Conservation (phyloP, 1,139 yeast genomes). For the Yamadazyma sp. region DNA sequence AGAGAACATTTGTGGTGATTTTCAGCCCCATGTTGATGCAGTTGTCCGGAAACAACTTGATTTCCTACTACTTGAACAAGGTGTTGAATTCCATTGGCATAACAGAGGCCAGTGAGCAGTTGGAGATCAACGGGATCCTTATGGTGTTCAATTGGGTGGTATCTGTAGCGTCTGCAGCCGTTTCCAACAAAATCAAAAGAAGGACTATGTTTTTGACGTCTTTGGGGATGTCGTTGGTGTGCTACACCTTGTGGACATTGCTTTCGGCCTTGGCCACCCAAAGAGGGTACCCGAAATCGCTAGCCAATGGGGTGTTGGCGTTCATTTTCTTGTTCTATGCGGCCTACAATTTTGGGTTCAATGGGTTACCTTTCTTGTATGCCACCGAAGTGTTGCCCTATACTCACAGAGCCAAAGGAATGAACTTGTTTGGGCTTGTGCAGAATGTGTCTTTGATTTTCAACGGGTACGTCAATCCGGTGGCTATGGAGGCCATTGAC, state of each 20-base stretch:
- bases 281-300: slow-evolving; percentile 31
- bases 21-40: slow-evolving; percentile 43
- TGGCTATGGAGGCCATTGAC: slow-evolving; percentile 57
- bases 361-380: slow-evolving; percentile 41
- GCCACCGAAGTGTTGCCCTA: slow-evolving; percentile 47
- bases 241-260: slow-evolving; percentile 40
- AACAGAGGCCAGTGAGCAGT: slow-evolving; percentile 41
- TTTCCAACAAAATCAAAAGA: slow-evolving; percentile 36
- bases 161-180: slow-evolving; percentile 29
- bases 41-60: slow-evolving; percentile 53
- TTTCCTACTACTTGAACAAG: slow-evolving; percentile 49
- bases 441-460: slow-evolving; percentile 25
- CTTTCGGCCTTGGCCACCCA: slow-evolving; percentile 37
- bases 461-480: slow-evolving; percentile 53
- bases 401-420: slow-evolving; percentile 46
- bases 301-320: slow-evolving; percentile 45
- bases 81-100: slow-evolving; percentile 52
- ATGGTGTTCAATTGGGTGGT: slow-evolving; percentile 43
- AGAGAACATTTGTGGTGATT: slow-evolving; percentile 39
- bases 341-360: slow-evolving; percentile 38
- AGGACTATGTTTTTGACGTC: slow-evolving; percentile 46
- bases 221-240: slow-evolving; percentile 34
- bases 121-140: slow-evolving; percentile 47
- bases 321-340: slow-evolving; percentile 44
- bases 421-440: slow-evolving; percentile 30